phyloP scores from a whole-genome alignment of 371 early-diverging fungal species.

The Mucor racemosus region DNA sequence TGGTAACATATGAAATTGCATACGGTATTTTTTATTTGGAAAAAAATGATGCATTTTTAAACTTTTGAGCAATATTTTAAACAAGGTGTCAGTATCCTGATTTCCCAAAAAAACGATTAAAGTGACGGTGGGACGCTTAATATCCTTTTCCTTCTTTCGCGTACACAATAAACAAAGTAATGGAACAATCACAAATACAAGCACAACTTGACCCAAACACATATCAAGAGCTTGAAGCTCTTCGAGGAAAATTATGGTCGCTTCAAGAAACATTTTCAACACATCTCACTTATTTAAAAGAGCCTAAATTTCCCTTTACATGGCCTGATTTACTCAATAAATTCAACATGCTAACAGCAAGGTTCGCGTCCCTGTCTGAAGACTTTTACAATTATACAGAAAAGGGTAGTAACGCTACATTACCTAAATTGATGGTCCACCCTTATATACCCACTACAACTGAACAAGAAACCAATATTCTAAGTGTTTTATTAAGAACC shows the following conservation, averaged over 20 bases:
- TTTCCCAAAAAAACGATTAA: neutral
- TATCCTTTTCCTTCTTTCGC: neutral
- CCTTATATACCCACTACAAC: slow-evolving; percentile 60
- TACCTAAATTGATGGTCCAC: slow-evolving; percentile 64
- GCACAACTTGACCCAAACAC: slow-evolving; percentile 45
- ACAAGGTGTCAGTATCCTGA: neutral
- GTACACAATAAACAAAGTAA: neutral
- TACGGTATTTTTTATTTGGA: too few relatives aligned
- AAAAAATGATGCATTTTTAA: neutral
- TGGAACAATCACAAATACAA: slow-evolving; percentile 19
- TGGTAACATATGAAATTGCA: too few relatives aligned
- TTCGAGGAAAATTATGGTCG: slow-evolving; percentile 64
- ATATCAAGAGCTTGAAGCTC: slow-evolving; percentile 61
- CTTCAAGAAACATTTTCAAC: slow-evolving; percentile 65
- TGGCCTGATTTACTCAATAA: slow-evolving; percentile 69
- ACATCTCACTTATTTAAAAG: slow-evolving; percentile 50
- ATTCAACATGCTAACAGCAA: slow-evolving; percentile 71
- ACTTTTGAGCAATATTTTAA: neutral
- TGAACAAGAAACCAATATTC: slow-evolving; percentile 64
- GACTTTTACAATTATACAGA: slow-evolving; percentile 52
- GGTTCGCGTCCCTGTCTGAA: slow-evolving; percentile 57
- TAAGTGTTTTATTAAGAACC: slow-evolving; percentile 64
- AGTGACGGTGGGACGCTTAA: neutral
- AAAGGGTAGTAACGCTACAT: slow-evolving; percentile 47
- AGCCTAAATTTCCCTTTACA: slow-evolving; percentile 51